Conservation (phyloP, 1,284 basidiomycete genomes). For the Microbotryomycetes sp. region DNA sequence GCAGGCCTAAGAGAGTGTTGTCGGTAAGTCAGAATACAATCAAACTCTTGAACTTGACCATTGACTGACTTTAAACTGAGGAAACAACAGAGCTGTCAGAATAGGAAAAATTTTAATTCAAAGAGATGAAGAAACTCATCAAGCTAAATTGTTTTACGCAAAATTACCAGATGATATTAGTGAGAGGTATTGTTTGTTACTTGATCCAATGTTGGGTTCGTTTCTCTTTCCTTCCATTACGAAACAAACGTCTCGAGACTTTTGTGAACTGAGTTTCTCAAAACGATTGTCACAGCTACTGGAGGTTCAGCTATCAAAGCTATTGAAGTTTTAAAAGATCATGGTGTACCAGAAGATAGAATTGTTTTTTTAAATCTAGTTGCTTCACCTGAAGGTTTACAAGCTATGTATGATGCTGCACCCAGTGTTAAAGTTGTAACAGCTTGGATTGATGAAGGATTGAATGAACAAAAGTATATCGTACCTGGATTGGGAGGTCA, state of each 20-base stretch:
- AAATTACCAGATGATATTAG: constrained; percentile 92
- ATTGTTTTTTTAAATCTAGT: constrained; percentile 98
- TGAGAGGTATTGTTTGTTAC: constrained; percentile 80
- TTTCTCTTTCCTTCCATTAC: constrained; percentile 2
- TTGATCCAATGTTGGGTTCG: constrained; percentile 94
- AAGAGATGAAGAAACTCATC: constrained; percentile 85
- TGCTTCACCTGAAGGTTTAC: constrained; percentile 84
- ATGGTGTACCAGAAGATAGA: constrained; percentile 73
- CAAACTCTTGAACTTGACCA: neutral
- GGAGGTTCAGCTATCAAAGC: constrained; percentile 98
- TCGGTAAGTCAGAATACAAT: constrained; percentile 38
- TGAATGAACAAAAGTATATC: constrained; percentile 62
- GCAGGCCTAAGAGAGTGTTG: constrained; percentile 85
- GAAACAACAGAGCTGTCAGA: constrained; percentile 50
- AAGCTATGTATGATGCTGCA: constrained; percentile 70
- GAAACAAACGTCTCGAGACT: neutral
- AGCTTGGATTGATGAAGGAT: constrained; percentile 92
- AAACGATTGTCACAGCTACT: constrained; percentile 57
- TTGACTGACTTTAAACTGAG: neutral
- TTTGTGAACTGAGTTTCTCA: neutral
- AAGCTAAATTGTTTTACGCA: constrained; percentile 67
- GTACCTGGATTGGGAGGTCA: constrained; percentile 56
- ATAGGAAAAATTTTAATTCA: constrained; percentile 94
- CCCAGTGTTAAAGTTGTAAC: constrained; percentile 84
- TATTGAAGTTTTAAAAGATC: constrained; percentile 83